phyloP scores from a whole-genome alignment of 2,329 filamentous ascomycete species.

The Calonectria pteridis region DNA sequence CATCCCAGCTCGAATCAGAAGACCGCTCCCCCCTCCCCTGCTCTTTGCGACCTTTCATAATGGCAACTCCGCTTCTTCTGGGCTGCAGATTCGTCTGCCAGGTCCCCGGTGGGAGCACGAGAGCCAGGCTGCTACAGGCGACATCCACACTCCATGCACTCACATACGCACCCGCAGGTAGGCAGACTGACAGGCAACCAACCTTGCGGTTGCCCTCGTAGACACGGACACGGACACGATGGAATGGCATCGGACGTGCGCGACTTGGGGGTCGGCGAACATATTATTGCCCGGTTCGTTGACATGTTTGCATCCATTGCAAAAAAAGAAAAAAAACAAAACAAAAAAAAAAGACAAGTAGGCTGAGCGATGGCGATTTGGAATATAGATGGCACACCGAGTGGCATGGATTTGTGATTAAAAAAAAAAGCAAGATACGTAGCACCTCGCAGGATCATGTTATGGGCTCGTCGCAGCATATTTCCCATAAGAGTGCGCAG shows the following conservation, averaged over 20 bases:
- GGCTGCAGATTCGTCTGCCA: conserved; percentile 21
- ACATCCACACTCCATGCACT: conserved; percentile 5
- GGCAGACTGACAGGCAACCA: conserved; percentile 27
- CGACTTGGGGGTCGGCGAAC: conserved; percentile 22
- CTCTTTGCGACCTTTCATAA: conserved; percentile 2
- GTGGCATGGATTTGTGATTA: conserved; percentile 1
- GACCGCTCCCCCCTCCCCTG: background rate
- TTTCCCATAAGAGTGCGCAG: background rate
- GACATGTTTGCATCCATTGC: background rate
- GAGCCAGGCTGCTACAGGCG: conserved; percentile 10
- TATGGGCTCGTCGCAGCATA: conserved; percentile 5
- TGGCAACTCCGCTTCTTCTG: conserved; percentile 23
- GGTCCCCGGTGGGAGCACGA: conserved; percentile 3
- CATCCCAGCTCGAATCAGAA: background rate
- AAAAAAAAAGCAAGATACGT: conserved; percentile 1
- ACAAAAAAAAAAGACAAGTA: background rate
- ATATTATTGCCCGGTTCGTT: background rate
- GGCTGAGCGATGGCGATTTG: conserved; percentile 6
- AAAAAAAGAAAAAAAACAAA: background rate
- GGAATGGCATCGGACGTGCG: conserved; percentile 31
- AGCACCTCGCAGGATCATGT: background rate
- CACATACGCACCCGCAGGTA: conserved; percentile 19
- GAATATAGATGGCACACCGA: conserved; percentile 4
- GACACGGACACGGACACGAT: conserved; percentile 31
- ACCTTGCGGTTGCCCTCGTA: conserved; percentile 1